phyloP scores from a whole-genome alignment of 202 grass and related monocot species.

The Digitaria exilis region DNA sequence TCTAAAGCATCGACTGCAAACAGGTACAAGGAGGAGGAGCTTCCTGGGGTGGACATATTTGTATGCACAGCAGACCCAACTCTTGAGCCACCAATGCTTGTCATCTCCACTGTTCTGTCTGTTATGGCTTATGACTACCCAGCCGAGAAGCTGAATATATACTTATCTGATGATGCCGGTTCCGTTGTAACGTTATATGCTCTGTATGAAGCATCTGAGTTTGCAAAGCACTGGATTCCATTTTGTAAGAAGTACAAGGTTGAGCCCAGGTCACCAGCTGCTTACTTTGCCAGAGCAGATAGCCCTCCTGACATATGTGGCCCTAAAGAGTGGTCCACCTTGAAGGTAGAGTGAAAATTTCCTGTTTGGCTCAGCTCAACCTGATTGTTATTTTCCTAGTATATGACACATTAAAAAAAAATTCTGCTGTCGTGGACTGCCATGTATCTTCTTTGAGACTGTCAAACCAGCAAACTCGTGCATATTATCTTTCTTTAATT shows the following conservation, averaged over 20 bases:
- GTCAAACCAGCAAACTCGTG: neutral
- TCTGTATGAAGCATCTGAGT: conserved; percentile 66
- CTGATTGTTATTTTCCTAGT: neutral
- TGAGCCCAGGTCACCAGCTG: conserved; percentile 64
- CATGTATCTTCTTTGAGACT: neutral
- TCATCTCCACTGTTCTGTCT: conserved; percentile 79
- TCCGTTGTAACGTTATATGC: conserved; percentile 76
- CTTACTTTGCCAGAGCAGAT: conserved; percentile 52
- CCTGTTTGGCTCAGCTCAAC: neutral
- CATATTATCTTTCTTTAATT: neutral
- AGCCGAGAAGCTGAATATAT: conserved; percentile 69
- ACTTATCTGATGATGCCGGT: conserved; percentile 82
- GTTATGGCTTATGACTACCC: conserved; percentile 87
- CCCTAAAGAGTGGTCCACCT: conserved; percentile 45
- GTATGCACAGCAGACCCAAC: conserved; percentile 77
- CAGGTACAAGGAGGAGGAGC: conserved; percentile 39
- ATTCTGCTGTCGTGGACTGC: neutral
- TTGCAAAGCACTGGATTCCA: conserved; percentile 79
- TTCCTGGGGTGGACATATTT: conserved; percentile 82
- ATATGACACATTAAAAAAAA: neutral
- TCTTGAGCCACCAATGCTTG: conserved; percentile 73
- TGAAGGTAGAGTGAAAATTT: conserved; percentile 57
- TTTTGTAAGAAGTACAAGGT: conserved; percentile 73
- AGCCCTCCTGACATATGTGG: conserved; percentile 26
- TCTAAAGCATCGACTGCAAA: conserved; percentile 14